These are phyloP conservation scores for Priceomyces carsonii DNA, from an alignment of 805 yeast species.

Conservation along the genomic window DNA sequence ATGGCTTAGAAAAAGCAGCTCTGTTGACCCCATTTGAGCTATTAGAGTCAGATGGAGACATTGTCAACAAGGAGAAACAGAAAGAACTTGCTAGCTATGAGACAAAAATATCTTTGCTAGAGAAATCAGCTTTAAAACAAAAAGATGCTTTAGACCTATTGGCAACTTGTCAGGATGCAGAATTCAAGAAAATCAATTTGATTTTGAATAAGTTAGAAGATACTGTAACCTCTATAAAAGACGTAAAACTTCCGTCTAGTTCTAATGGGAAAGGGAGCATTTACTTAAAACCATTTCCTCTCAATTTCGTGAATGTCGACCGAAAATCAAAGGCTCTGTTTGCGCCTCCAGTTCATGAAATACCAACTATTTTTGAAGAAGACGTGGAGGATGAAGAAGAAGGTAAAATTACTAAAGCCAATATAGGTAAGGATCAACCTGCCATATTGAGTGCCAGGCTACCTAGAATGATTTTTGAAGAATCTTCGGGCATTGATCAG, in stretches of 20 bases:
- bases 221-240: slow-evolving; percentile 6
- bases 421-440: too few relatives aligned
- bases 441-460: too few relatives aligned
- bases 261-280: not conserved
- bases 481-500: too few relatives aligned
- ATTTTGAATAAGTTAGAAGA: slow-evolving; percentile 11
- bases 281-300: slow-evolving; percentile 19
- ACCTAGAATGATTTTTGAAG: too few relatives aligned
- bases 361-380: slow-evolving; percentile 12
- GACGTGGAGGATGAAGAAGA: slow-evolving; percentile 5
- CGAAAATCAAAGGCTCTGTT: not conserved
- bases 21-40: not conserved
- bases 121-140: slow-evolving; percentile 9
- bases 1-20: too few relatives aligned
- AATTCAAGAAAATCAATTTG: slow-evolving; percentile 10
- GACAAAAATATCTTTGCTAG: slow-evolving; percentile 6
- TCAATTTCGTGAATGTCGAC: slow-evolving; percentile 10
- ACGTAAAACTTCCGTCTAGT: not conserved
- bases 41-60: not conserved
- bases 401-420: too few relatives aligned
- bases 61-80: not conserved
- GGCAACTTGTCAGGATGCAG: slow-evolving; percentile 10
- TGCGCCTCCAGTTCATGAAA: slow-evolving; percentile 4
- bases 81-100: slow-evolving; percentile 2
- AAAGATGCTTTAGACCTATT: slow-evolving; percentile 11